Percentiles rank a stretch among this genome's conserved stretches.
These are phyloP conservation scores for Linderniella brevidens DNA, from an alignment of 257 asterid species.

Conservation along the genomic window DNA sequence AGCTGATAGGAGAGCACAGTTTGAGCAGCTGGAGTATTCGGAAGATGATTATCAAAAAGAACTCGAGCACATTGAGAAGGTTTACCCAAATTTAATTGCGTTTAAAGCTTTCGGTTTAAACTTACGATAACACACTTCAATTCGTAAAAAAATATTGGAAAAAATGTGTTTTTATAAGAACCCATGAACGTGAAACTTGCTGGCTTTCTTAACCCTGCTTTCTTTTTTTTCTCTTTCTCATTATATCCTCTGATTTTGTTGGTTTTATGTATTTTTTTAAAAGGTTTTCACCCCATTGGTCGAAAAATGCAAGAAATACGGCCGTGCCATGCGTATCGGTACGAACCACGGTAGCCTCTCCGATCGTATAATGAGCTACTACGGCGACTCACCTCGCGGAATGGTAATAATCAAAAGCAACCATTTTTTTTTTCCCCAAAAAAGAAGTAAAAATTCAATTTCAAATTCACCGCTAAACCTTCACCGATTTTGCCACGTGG, in stretches of 20 bases:
- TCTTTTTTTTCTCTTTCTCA: neutral
- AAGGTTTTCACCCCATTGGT: slow-evolving; percentile 96
- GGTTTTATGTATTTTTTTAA: slow-evolving; percentile 5
- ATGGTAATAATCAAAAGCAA: slow-evolving; percentile 41
- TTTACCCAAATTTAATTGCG: slow-evolving; percentile 13
- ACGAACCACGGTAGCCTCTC: slow-evolving; percentile 99
- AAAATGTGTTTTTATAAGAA: too few relatives aligned
- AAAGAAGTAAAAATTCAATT: too few relatives aligned
- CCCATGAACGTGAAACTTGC: too few relatives aligned
- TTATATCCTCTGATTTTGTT: neutral
- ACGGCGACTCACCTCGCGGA: slow-evolving; percentile 99
- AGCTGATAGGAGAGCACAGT: slow-evolving; percentile 99
- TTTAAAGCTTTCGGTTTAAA: too few relatives aligned
- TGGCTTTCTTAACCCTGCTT: neutral
- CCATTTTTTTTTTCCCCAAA: neutral
- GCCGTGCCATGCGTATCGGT: slow-evolving; percentile 96
- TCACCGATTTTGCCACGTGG: slow-evolving; percentile 9
- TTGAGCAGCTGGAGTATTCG: slow-evolving; percentile 78
- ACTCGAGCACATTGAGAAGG: slow-evolving; percentile 96
- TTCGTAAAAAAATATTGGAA: too few relatives aligned
- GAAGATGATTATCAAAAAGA: slow-evolving; percentile 97
- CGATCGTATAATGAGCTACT: slow-evolving; percentile 93
- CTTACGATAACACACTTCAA: too few relatives aligned
- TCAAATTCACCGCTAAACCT: too few relatives aligned
- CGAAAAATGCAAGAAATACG: slow-evolving; percentile 87